phyloP scores from a whole-genome alignment of 768 basidiomycete species.

The Amanita fuliginea region DNA sequence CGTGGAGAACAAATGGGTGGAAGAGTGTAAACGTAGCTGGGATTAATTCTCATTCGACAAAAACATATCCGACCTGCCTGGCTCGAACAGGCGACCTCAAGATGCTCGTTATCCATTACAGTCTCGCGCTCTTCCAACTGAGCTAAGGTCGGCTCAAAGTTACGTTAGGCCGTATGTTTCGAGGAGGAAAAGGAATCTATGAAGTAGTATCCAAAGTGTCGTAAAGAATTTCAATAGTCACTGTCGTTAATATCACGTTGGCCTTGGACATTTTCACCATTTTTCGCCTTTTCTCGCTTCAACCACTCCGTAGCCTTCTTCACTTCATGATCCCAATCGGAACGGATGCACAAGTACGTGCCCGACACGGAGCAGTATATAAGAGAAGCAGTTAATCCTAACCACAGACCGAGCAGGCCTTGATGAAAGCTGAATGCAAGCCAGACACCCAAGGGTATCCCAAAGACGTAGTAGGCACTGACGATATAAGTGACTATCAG shows the following conservation, averaged over 20 bases:
- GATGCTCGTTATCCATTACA: constrained; percentile 29
- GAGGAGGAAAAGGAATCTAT: too few relatives aligned
- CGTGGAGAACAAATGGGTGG: constrained; percentile 76
- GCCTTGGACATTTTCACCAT: neutral
- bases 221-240: too few relatives aligned
- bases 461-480: constrained; percentile 72
- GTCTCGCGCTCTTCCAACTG: constrained; percentile 43
- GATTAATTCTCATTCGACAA: constrained; percentile 10
- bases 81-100: constrained; percentile 53
- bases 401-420: constrained; percentile 72
- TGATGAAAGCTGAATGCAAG: constrained; percentile 53
- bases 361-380: constrained; percentile 46
- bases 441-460: constrained; percentile 75
- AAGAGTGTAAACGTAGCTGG: constrained; percentile 64
- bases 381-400: constrained; percentile 64
- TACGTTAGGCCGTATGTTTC: too few relatives aligned
- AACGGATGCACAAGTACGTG: constrained; percentile 37
- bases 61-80: constrained; percentile 31
- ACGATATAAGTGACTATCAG: neutral
- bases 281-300: constrained; percentile 29
- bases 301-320: constrained; percentile 45
- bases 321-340: constrained; percentile 66
- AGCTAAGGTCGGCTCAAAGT: constrained; percentile 28
- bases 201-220: too few relatives aligned
- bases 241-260: neutral